A percentile compares a stretch with the other conserved stretches of the same genome.
Evolutionary conservation across 139 green algal species (phyloP).

Genomic region (Chlamydomonas incerta): DNA sequence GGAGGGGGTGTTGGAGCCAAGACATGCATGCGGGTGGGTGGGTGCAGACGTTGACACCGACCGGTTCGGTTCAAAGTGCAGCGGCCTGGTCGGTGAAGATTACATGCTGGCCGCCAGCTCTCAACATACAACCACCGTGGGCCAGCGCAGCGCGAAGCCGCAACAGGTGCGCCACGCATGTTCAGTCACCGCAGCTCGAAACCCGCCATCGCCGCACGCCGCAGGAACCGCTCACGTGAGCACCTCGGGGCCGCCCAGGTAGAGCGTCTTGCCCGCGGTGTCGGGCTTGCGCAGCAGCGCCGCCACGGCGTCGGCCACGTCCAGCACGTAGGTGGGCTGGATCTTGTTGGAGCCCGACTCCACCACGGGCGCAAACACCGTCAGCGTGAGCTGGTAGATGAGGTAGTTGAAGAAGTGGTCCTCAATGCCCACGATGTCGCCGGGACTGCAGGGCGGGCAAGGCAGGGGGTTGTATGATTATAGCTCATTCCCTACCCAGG

Average conservation of each 20-base stretch:
- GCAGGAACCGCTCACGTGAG: conserved; percentile 73
- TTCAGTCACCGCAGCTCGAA: too few species aligned
- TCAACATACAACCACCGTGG: too few species aligned
- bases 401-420: conserved; percentile 93
- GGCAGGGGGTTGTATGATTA: too few species aligned
- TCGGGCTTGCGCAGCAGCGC: conserved; percentile 67
- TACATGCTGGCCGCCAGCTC: too few species aligned
- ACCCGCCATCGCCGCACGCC: too few species aligned
- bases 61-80: too few species aligned
- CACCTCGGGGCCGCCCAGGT: conserved; percentile 89
- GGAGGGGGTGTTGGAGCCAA: not conserved
- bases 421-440: conserved; percentile 90
- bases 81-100: too few species aligned
- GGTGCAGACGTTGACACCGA: too few species aligned
- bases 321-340: conserved; percentile 66
- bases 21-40: too few species aligned
- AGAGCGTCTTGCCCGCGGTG: conserved; percentile 83
- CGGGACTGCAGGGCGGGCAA: conserved; percentile 70
- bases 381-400: conserved; percentile 67
- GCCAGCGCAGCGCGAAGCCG: too few species aligned
- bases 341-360: conserved; percentile 38
- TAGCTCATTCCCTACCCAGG: too few species aligned
- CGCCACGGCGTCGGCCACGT: conserved; percentile 62
- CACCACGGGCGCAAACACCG: conserved; percentile 50
- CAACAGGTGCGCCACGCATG: too few species aligned